These are phyloP conservation scores for Huntiella moniliformis DNA, from an alignment of 2,329 filamentous ascomycete genomes.

Conservation along the genomic window DNA sequence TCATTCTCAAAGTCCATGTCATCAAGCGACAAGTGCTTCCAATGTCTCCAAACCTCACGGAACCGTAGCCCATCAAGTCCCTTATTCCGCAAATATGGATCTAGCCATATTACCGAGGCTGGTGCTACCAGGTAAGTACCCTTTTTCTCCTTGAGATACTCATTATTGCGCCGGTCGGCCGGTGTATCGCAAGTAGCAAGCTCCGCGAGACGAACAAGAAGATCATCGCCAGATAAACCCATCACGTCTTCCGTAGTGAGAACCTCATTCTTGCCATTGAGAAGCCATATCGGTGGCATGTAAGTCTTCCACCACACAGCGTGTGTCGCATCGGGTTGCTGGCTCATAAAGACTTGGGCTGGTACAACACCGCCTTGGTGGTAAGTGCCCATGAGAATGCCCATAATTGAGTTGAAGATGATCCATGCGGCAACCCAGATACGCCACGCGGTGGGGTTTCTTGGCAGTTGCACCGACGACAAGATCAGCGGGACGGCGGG, in stretches of 20 bases:
- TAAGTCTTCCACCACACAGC: constrained; percentile 79
- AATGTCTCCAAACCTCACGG: constrained; percentile 50
- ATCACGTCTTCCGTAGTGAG: constrained; percentile 56
- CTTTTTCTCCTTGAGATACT: constrained; percentile 41
- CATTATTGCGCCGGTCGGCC: constrained; percentile 33
- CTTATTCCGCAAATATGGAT: constrained; percentile 41
- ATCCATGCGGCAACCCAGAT: constrained; percentile 46
- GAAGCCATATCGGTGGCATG: constrained; percentile 60
- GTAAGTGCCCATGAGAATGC: constrained; percentile 59
- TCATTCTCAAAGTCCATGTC: constrained; percentile 65
- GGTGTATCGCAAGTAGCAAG: constrained; percentile 45
- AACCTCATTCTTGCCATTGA: constrained; percentile 56
- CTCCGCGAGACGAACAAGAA: constrained; percentile 39
- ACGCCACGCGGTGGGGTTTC: constrained; percentile 27
- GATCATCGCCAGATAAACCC: constrained; percentile 42
- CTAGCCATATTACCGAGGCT: constrained; percentile 50
- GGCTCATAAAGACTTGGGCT: constrained; percentile 55
- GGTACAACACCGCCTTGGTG: constrained; percentile 66
- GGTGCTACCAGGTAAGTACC: constrained; percentile 58
- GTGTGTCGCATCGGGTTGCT: constrained; percentile 47
- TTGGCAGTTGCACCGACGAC: constrained; percentile 51
- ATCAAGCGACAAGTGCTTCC: constrained; percentile 54
- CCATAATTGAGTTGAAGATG: constrained; percentile 48
- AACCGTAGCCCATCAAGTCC: constrained; percentile 42
- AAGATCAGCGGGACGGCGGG: constrained; percentile 61